A percentile compares a stretch with the other conserved stretches of the same genome.
Evolutionary conservation across 768 basidiomycete genomes (phyloP).

Genomic region (Tricholoma matsutake): DNA sequence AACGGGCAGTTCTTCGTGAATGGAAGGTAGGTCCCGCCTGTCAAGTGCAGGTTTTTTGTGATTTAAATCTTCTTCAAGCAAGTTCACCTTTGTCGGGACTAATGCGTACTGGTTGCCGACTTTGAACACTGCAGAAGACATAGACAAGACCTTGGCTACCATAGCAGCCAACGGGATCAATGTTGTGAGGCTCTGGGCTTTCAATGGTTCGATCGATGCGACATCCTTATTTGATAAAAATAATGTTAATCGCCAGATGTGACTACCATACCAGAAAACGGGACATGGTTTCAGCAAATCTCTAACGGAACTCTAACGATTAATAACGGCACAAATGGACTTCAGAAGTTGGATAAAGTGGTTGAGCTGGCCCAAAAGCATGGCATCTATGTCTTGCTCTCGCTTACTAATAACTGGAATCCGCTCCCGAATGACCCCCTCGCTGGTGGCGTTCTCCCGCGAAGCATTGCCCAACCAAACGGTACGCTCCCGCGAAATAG

Average conservation of each 20-base stretch:
- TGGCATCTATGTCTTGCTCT: slow-evolving; percentile 39
- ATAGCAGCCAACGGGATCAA: slow-evolving; percentile 55
- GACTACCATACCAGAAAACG: slow-evolving; percentile 30
- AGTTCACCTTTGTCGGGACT: slow-evolving; percentile 40
- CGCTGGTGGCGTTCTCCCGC: background rate
- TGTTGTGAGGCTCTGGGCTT: slow-evolving; percentile 68
- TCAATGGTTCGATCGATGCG: slow-evolving; percentile 47
- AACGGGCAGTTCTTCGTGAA: slow-evolving; percentile 51
- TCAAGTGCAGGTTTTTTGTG: slow-evolving; percentile 3
- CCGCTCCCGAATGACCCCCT: slow-evolving; percentile 21
- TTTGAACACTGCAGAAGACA: slow-evolving; percentile 53
- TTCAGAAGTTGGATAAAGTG: slow-evolving; percentile 44
- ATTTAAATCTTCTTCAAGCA: slow-evolving; percentile 14
- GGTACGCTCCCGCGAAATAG: slow-evolving; percentile 46
- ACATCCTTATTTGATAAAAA: background rate
- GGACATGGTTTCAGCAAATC: slow-evolving; percentile 41
- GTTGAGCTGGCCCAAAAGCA: slow-evolving; percentile 38
- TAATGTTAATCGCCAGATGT: slow-evolving; percentile 28
- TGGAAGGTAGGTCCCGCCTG: slow-evolving; percentile 39
- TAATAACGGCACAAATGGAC: slow-evolving; percentile 44
- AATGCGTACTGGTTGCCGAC: slow-evolving; percentile 66
- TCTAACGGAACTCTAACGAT: slow-evolving; percentile 35
- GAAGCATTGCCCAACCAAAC: slow-evolving; percentile 24
- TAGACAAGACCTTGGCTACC: slow-evolving; percentile 53
- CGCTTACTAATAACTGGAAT: slow-evolving; percentile 47